phyloP scores from a whole-genome alignment of 768 basidiomycete species.

The Xanthoconium purpureum region DNA sequence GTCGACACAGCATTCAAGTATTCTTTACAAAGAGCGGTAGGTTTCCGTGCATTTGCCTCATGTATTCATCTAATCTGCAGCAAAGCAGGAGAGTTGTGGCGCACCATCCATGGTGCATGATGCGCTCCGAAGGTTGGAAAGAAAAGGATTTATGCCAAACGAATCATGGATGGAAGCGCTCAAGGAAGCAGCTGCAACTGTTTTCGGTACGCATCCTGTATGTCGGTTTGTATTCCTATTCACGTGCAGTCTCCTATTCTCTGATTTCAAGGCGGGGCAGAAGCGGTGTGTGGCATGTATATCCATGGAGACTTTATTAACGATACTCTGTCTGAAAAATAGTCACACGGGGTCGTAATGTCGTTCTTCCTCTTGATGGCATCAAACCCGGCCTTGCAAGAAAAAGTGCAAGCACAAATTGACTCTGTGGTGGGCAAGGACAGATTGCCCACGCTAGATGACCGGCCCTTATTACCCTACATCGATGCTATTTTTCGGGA shows the following conservation, averaged over 20 bases:
- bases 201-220: not conserved
- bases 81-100: not conserved
- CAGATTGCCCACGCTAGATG: not conserved
- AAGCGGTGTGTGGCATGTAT: not conserved
- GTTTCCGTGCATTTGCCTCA: not conserved
- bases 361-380: not conserved
- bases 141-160: not conserved
- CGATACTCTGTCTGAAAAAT: not conserved
- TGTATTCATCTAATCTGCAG: not conserved
- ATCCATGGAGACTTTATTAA: not conserved
- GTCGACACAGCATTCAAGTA: not conserved
- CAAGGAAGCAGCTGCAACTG: constrained; percentile 1
- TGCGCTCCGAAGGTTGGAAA: not conserved
- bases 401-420: not conserved
- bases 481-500: not conserved
- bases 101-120: constrained; percentile 7
- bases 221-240: not conserved
- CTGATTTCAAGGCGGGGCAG: not conserved
- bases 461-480: not conserved
- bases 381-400: not conserved
- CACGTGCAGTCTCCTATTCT: not conserved
- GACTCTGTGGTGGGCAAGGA: not conserved
- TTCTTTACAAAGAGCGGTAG: not conserved
- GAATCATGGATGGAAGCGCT: not conserved
- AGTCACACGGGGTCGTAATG: not conserved